A percentile compares a stretch with the other conserved stretches of the same genome.
phyloP scores from a whole-genome alignment of 2,329 filamentous ascomycete species.

The Ophidiomyces ophidiicola region DNA sequence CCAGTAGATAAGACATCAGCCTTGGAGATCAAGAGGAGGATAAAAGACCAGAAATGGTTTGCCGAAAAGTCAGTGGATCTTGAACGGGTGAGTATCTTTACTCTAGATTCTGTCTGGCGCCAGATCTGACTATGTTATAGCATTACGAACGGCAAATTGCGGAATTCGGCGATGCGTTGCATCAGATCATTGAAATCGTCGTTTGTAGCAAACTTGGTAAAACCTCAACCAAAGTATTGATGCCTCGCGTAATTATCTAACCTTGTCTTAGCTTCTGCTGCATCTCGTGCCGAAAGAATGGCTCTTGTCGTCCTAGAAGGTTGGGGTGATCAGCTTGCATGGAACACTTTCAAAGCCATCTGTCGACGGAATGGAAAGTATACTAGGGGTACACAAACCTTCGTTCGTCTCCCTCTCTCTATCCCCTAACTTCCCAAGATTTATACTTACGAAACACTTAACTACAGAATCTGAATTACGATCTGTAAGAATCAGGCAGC shows the following conservation, averaged over 20 bases:
- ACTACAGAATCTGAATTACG: too few species aligned
- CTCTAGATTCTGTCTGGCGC: too few species aligned
- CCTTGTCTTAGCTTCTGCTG: not conserved
- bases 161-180: too few species aligned
- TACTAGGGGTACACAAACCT: conserved; percentile 26
- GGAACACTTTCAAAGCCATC: conserved; percentile 46
- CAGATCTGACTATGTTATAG: too few species aligned
- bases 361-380: conserved; percentile 41
- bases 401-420: conserved; percentile 11
- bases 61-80: not conserved
- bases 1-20: not conserved
- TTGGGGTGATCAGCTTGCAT: conserved; percentile 32
- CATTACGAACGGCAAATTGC: too few species aligned
- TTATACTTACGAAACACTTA: too few species aligned
- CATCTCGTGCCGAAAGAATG: not conserved
- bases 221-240: too few species aligned
- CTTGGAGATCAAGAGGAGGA: not conserved
- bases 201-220: conserved; percentile 1
- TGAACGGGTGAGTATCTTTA: not conserved
- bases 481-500: too few species aligned
- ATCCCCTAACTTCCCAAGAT: not conserved
- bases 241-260: too few species aligned
- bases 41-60: not conserved
- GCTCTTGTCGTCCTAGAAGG: not conserved
- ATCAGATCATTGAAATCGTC: too few species aligned